Evolutionary conservation across 2,329 filamentous ascomycete genomes (phyloP), one percentile per base, ranked within the genome.

Genomic region (Aspergillus sp.): DNA sequence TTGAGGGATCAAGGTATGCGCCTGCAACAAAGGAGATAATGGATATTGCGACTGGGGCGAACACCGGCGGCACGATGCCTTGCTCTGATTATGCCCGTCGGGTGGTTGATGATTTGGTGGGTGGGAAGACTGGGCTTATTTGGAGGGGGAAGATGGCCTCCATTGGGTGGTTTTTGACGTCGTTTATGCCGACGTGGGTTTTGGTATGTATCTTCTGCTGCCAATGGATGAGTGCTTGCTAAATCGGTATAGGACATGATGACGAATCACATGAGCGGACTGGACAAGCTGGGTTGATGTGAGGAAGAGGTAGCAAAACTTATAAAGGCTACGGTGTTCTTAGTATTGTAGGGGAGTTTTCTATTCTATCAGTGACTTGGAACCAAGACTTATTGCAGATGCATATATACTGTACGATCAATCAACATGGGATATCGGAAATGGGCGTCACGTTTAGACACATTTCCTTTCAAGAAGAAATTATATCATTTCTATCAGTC

Each of bases 51-150:
- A 28, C 30, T 4, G 58, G 55, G 41, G 59, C 48, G 19, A 36
- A 13, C 28, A 3, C 54, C 55, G 7, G 23, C 59, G 13, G 51
- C 57, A 50, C 2, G 45, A 51, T 10, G 36, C 55, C 9, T 60
- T 61, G 60, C 36, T 10, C 32, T 2, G 60, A 58, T 15, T 70
- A 64, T 60, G 69, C 70, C 2, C 48, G 50, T 23, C 59, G 48
- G 2, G 65, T 72, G 6, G 70, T 67, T 13, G 55, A 59, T 25
- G 69, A 71, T 59, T 59, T 72, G 15, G 62, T 71, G 15, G 61
- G 61, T 13, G 68, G 69, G 7, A 36, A 50, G 5, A 67, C 19
- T 25, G 69, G 68, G 2, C 28, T 61, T 32, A 58, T 62, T 7
- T 70, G 64, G 64, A 63, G 59, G 45, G 69, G 68, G 4, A 66